phyloP scores from a whole-genome alignment of 2,329 filamentous ascomycete genomes.

The Aureobasidium sp. region DNA sequence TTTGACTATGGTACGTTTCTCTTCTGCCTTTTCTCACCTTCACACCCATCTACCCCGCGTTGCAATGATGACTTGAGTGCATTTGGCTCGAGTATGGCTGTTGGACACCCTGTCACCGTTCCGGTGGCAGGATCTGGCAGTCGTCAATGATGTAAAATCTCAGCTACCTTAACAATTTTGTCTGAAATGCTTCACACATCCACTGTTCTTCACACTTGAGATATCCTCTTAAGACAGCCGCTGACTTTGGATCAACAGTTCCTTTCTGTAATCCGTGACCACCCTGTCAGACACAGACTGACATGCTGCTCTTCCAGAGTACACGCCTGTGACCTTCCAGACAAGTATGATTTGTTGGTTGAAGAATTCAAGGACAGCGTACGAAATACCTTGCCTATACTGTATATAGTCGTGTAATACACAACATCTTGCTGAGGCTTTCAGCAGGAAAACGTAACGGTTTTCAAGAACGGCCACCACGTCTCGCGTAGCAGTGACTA shows the following conservation, averaged over 20 bases:
- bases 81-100: slow-evolving; percentile 99
- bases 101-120: slow-evolving; percentile 60
- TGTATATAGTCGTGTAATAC: slow-evolving; percentile 26
- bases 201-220: slow-evolving; percentile 6
- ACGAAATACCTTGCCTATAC: slow-evolving; percentile 39
- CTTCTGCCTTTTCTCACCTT: slow-evolving; percentile 9
- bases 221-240: not conserved
- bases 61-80: slow-evolving; percentile 99
- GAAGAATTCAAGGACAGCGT: slow-evolving; percentile 81
- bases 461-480: slow-evolving; percentile 87
- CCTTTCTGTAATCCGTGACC: not conserved
- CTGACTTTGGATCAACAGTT: slow-evolving; percentile 14
- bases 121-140: slow-evolving; percentile 49
- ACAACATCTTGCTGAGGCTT: slow-evolving; percentile 32
- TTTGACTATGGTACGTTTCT: slow-evolving; percentile 27
- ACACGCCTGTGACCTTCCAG: slow-evolving; percentile 86
- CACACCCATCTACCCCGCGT: slow-evolving; percentile 17
- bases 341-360: slow-evolving; percentile 72
- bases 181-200: slow-evolving; percentile 54
- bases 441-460: slow-evolving; percentile 67
- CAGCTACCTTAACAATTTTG: slow-evolving; percentile 90
- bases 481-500: slow-evolving; percentile 96
- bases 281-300: slow-evolving; percentile 1
- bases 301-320: slow-evolving; percentile 53
- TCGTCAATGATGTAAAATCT: slow-evolving; percentile 98